Conservation (phyloP, 208 protist species). For the Zelonia costaricensis region DNA sequence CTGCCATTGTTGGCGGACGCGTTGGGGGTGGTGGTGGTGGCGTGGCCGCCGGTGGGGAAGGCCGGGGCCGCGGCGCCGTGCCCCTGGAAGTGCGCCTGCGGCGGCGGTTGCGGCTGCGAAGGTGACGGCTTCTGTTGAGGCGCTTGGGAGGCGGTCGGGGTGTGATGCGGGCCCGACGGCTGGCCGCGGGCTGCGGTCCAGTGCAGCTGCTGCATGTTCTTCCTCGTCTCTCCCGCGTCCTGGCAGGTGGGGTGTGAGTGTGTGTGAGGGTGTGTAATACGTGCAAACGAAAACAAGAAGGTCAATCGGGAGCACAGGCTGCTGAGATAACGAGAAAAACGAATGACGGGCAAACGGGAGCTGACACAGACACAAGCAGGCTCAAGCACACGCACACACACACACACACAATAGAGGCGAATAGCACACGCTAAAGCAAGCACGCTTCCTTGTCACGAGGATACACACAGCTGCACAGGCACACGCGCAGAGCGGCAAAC, state of each 20-base stretch:
- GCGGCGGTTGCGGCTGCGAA: not conserved
- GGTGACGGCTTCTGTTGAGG: slow-evolving; percentile 5
- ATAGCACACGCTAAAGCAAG: too few species aligned
- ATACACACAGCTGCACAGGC: too few species aligned
- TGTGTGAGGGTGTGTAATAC: not conserved
- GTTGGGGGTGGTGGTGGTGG: not conserved
- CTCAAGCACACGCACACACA: slow-evolving; percentile 2
- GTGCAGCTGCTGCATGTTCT: slow-evolving; percentile 28
- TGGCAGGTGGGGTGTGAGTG: too few species aligned
- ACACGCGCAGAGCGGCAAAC: too few species aligned
- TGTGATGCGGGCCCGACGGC: slow-evolving; percentile 1
- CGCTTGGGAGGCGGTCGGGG: not conserved
- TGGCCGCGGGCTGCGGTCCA: slow-evolving; percentile 28
- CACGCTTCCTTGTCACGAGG: too few species aligned
- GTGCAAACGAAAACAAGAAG: slow-evolving; percentile 6
- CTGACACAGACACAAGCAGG: not conserved
- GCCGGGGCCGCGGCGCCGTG: not conserved
- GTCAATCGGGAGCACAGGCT: not conserved
- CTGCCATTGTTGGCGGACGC: not conserved
- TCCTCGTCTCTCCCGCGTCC: not conserved
- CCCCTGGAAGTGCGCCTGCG: slow-evolving; percentile 4
- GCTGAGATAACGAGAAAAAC: slow-evolving; percentile 2
- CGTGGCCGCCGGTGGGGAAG: not conserved
- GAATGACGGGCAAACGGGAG: not conserved
- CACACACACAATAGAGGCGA: too few species aligned